Evolutionary conservation across 2,329 filamentous ascomycete genomes (phyloP).

Genomic region (Aspergillus sp.): DNA sequence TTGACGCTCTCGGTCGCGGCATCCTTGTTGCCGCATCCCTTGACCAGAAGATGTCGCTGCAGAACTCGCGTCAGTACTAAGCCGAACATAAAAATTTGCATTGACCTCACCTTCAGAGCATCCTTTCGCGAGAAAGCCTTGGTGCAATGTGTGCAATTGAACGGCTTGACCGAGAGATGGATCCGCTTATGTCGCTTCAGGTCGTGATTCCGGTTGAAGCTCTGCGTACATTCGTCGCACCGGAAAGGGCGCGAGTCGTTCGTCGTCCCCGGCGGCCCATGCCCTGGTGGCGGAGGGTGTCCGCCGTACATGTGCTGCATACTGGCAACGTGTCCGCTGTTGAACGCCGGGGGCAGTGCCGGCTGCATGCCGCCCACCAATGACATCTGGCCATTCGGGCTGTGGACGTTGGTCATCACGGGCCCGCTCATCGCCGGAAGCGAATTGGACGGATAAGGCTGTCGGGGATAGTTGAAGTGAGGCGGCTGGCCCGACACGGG

Average conservation of each 20-base stretch:
- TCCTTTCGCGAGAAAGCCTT: conserved; percentile 97
- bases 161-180: conserved; percentile 90
- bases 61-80: no score
- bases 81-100: no score
- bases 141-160: conserved; percentile 80
- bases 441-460: conserved; percentile 43
- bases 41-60: conserved; percentile 58
- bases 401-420: conserved; percentile 70
- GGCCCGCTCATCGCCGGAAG: conserved; percentile 56
- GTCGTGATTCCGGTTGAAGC: conserved; percentile 94
- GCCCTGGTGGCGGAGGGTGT: conserved; percentile 43
- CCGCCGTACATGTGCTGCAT: conserved; percentile 53
- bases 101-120: conserved; percentile 85
- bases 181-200: conserved; percentile 93
- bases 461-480: conserved; percentile 31
- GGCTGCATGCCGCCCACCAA: conserved; percentile 54
- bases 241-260: conserved; percentile 89
- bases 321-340: conserved; percentile 51
- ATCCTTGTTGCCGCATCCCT: conserved; percentile 55
- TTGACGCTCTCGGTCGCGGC: conserved; percentile 13
- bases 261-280: conserved; percentile 44
- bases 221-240: conserved; percentile 84
- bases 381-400: conserved; percentile 61
- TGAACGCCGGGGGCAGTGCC: conserved; percentile 50
- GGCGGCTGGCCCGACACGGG: conserved; percentile 31